Percentiles rank a stretch among this genome's conserved stretches.
Evolutionary conservation across 371 early-diverging fungal species (phyloP).

Genomic region (Mucor mucedo): DNA sequence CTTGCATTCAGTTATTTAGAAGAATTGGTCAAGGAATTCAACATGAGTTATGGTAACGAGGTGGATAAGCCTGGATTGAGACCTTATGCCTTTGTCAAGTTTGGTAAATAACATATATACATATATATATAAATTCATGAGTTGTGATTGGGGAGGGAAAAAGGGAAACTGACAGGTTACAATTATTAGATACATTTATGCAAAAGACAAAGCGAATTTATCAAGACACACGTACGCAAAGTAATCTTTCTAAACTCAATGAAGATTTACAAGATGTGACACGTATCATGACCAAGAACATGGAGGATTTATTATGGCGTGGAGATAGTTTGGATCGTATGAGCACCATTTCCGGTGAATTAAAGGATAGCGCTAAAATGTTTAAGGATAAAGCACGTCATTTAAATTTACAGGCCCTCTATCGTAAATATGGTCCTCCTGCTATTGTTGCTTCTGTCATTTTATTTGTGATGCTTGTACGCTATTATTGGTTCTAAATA

Average conservation of each 20-base stretch:
- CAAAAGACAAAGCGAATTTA: conserved; percentile 96
- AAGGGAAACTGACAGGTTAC: too few relatives aligned
- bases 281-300: conserved; percentile 97
- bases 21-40: conserved; percentile 94
- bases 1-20: conserved; percentile 95
- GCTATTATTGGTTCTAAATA: conserved; percentile 75
- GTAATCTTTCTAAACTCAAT: conserved; percentile 90
- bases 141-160: too few relatives aligned
- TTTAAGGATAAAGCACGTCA: conserved; percentile 70
- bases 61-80: conserved; percentile 84
- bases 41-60: conserved; percentile 88
- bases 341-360: conserved; percentile 57
- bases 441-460: conserved; percentile 77
- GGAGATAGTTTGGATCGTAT: conserved; percentile 86
- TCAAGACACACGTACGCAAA: conserved; percentile 93
- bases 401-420: conserved; percentile 86
- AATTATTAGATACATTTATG: conserved; percentile 95
- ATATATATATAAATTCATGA: too few relatives aligned
- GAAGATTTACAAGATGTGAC: conserved; percentile 96
- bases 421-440: conserved; percentile 96
- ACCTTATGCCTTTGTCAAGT: conserved; percentile 97
- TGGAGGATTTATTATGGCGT: conserved; percentile 95
- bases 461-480: conserved; percentile 79
- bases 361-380: conserved; percentile 60
- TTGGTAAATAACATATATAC: too few relatives aligned